Percentiles rank a stretch among this genome's conserved stretches.
These are phyloP conservation scores for Bertia moriformis DNA, from an alignment of 2,329 filamentous ascomycete genomes.

Conservation along the genomic window DNA sequence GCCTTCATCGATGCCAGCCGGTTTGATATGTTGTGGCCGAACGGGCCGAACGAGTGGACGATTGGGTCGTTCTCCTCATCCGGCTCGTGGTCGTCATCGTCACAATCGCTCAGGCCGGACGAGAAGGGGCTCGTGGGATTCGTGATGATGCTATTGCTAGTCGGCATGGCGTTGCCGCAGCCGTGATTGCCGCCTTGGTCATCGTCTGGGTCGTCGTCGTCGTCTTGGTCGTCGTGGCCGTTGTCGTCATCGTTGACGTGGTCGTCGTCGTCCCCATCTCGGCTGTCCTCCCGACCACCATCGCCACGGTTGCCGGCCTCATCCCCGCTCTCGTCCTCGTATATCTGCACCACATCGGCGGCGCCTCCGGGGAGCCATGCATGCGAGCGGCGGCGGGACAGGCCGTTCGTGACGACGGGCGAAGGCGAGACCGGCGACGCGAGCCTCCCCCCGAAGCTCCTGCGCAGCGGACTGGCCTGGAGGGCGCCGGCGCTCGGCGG, in stretches of 20 bases:
- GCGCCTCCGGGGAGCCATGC: conserved; percentile 23
- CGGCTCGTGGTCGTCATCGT: conserved; percentile 63
- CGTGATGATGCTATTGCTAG: too few species aligned
- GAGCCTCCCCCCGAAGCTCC: too few species aligned
- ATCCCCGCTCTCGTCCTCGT: conserved; percentile 54
- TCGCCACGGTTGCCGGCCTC: conserved; percentile 23
- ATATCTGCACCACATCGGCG: conserved; percentile 50
- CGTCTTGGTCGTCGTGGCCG: conserved; percentile 9
- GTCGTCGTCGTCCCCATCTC: too few species aligned
- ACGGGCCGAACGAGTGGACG: conserved; percentile 81
- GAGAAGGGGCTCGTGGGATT: too few species aligned
- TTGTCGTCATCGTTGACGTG: conserved; percentile 11
- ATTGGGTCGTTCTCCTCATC: conserved; percentile 92
- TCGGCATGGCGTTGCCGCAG: background rate
- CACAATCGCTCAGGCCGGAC: conserved; percentile 41
- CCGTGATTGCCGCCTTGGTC: conserved; percentile 30
- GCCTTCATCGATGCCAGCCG: conserved; percentile 67
- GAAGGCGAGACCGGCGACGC: conserved; percentile 64
- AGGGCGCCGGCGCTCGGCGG: conserved; percentile 20
- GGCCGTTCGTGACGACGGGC: conserved; percentile 14
- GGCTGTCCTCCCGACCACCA: too few species aligned
- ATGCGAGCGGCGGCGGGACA: conserved; percentile 21
- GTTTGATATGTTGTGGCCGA: conserved; percentile 70
- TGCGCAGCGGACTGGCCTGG: conserved; percentile 46
- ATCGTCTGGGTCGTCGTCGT: conserved; percentile 26